Conservation (phyloP, 2,329 filamentous ascomycete genomes). For the Diaporthe citriasiana region DNA sequence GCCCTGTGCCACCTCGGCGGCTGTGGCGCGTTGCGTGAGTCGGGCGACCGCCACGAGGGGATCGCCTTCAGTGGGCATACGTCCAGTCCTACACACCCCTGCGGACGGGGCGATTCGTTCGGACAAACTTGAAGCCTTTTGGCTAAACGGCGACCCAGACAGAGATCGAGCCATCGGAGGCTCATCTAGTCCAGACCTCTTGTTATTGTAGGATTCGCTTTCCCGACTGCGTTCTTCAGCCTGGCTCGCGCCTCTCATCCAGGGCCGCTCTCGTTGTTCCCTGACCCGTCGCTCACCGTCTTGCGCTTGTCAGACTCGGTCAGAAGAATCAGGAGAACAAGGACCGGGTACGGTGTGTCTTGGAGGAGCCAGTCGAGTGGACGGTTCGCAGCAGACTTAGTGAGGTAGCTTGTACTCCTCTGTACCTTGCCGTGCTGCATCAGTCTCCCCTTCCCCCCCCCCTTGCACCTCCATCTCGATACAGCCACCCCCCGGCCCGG, state of each 20-base stretch:
- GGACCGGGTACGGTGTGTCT: constrained; percentile 22
- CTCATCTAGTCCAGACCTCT: neutral
- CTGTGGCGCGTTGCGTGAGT: constrained; percentile 28
- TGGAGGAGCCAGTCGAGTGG: constrained; percentile 24
- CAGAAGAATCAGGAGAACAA: constrained; percentile 34
- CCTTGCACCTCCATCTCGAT: constrained; percentile 15
- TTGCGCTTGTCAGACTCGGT: constrained; percentile 37
- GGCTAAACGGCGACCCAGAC: neutral
- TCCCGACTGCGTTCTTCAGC: constrained; percentile 5
- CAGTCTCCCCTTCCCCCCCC: constrained; percentile 35
- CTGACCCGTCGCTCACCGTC: constrained; percentile 32
- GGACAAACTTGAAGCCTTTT: neutral
- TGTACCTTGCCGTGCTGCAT: constrained; percentile 39
- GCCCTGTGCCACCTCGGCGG: constrained; percentile 27
- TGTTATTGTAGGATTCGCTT: neutral
- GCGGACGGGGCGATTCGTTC: neutral
- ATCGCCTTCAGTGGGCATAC: neutral
- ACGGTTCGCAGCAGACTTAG: constrained; percentile 35
- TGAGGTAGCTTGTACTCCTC: constrained; percentile 37
- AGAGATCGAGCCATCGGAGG: neutral
- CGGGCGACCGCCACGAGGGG: neutral
- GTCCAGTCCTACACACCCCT: neutral
- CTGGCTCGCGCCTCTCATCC: constrained; percentile 16
- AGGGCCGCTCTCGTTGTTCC: constrained; percentile 6
- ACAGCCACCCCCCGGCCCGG: constrained; percentile 32